These are phyloP conservation scores for Mycotypha africana DNA, from an alignment of 371 early-diverging fungal species.

Conservation along the genomic window DNA sequence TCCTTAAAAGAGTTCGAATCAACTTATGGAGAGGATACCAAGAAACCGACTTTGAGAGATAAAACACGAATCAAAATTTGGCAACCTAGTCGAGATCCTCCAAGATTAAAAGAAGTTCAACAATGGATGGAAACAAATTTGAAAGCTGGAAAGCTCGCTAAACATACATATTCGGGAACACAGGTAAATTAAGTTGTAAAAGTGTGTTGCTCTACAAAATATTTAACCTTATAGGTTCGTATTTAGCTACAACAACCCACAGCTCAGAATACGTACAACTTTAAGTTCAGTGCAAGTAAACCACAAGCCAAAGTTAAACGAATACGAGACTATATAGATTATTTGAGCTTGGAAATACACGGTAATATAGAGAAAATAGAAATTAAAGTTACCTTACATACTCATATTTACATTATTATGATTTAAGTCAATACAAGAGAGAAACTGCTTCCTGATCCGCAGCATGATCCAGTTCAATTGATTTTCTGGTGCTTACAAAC, in stretches of 20 bases:
- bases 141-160: too few species aligned
- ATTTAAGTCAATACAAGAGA: slow-evolving; percentile 42
- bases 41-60: not conserved
- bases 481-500: slow-evolving; percentile 59
- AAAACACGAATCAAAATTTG: slow-evolving; percentile 17
- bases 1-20: slow-evolving; percentile 18
- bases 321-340: slow-evolving; percentile 24
- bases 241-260: too few species aligned
- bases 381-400: too few species aligned
- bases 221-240: too few species aligned
- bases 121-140: slow-evolving; percentile 19
- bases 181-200: too few species aligned
- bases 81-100: slow-evolving; percentile 28
- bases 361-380: too few species aligned
- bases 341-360: slow-evolving; percentile 41
- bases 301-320: slow-evolving; percentile 14
- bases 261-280: too few species aligned
- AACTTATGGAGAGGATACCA: not conserved
- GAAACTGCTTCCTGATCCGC: slow-evolving; percentile 54
- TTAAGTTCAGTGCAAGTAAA: slow-evolving; percentile 46
- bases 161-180: too few species aligned
- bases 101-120: slow-evolving; percentile 16
- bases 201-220: too few species aligned
- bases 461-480: slow-evolving; percentile 40
- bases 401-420: slow-evolving; percentile 4